These are phyloP conservation scores for Hevea brasiliensis DNA, from an alignment of 345 rosid species.

Conservation along the genomic window DNA sequence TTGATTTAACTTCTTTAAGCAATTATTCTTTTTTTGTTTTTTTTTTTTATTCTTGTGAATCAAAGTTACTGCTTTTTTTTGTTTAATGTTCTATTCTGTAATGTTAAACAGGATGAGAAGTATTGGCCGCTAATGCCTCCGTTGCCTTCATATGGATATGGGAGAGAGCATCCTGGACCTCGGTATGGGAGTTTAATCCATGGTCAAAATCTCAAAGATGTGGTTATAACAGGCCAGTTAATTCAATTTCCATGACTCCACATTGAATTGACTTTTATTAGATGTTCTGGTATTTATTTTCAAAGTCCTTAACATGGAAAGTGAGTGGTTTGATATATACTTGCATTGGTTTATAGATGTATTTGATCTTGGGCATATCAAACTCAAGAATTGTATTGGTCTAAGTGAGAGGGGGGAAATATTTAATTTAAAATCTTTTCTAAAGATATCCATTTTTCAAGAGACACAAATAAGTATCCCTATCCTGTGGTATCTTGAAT, in stretches of 20 bases:
- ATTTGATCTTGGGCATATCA: not conserved
- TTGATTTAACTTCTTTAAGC: not conserved
- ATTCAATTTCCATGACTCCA: not conserved
- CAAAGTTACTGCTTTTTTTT: not conserved
- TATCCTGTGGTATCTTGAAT: too few species aligned
- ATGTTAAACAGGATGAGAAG: slow-evolving; percentile 47
- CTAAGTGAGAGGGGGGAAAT: not conserved
- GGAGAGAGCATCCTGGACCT: slow-evolving; percentile 68
- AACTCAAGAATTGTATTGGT: not conserved
- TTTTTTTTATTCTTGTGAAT: not conserved
- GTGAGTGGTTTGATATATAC: not conserved
- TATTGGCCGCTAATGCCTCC: slow-evolving; percentile 64
- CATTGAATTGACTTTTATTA: not conserved
- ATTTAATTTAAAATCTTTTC: not conserved
- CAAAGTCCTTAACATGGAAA: not conserved
- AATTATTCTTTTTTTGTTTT: not conserved
- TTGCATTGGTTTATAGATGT: not conserved
- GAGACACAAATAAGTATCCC: not conserved
- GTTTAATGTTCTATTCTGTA: not conserved
- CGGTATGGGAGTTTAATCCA: slow-evolving; percentile 66
- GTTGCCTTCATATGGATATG: slow-evolving; percentile 63
- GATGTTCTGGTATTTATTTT: not conserved
- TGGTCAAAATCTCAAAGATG: slow-evolving; percentile 65
- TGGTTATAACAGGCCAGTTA: slow-evolving; percentile 51
- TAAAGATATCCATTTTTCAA: not conserved